phyloP scores from a whole-genome alignment of 202 grass and related monocot genomes.

The Panicum virgatum region DNA sequence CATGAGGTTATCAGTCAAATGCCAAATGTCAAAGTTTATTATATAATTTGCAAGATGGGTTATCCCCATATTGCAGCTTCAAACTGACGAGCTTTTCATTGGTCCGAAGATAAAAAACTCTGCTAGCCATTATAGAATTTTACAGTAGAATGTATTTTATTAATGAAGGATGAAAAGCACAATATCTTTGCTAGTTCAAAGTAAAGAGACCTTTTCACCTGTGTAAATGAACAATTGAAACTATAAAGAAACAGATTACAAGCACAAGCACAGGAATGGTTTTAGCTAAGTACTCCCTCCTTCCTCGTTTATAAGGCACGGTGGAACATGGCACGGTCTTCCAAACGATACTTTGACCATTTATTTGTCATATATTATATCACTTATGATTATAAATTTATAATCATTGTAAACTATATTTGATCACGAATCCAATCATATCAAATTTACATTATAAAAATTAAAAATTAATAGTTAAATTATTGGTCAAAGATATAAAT shows the following conservation, averaged over 20 bases:
- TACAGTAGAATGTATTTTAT: neutral
- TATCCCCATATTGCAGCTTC: neutral
- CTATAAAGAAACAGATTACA: neutral
- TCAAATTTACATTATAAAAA: no score
- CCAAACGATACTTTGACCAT: no score
- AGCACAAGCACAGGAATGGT: neutral
- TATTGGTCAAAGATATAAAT: no score
- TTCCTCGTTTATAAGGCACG: no score
- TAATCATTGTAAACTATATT: no score
- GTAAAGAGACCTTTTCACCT: conserved; percentile 6
- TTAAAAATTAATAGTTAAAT: no score
- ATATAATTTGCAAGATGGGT: neutral
- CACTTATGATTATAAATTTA: no score
- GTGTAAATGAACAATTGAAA: neutral
- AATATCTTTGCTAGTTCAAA: conserved; percentile 20
- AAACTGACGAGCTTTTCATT: neutral
- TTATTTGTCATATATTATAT: no score
- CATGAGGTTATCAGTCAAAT: neutral
- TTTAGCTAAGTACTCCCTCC: conserved; percentile 11
- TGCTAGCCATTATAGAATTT: neutral
- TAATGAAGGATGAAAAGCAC: neutral
- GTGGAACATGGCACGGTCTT: no score
- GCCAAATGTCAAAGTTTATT: neutral
- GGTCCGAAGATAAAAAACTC: neutral
- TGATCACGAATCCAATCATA: no score